These are phyloP conservation scores for Brassica carinata DNA, from an alignment of 345 rosid genomes.

Conservation along the genomic window DNA sequence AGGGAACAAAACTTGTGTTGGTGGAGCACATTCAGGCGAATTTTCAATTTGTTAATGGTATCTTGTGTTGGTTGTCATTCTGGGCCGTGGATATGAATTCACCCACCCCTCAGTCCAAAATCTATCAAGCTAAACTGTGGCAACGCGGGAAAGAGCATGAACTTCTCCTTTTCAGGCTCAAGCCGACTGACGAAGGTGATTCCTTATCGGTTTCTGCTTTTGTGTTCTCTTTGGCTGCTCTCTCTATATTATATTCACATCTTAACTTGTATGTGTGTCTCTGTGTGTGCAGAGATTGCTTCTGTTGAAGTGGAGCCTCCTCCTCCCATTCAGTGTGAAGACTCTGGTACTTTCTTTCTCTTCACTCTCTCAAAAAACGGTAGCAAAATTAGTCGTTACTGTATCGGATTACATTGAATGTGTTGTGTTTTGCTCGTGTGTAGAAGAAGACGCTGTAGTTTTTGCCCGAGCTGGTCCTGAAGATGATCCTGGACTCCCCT, in stretches of 20 bases:
- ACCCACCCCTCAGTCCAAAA: not conserved
- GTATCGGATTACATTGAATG: not conserved
- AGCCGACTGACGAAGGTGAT: not conserved
- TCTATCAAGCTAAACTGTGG: not conserved
- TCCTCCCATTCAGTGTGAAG: not conserved
- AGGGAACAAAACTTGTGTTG: slow-evolving; percentile 16
- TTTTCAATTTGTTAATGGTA: not conserved
- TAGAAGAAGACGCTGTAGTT: not conserved
- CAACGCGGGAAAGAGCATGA: not conserved
- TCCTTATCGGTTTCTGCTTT: not conserved
- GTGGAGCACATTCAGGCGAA: slow-evolving; percentile 4
- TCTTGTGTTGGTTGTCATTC: not conserved
- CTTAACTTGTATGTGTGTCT: not conserved
- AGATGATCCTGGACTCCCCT: slow-evolving; percentile 18
- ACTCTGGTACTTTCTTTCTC: not conserved
- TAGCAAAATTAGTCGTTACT: not conserved
- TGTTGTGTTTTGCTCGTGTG: not conserved
- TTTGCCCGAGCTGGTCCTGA: not conserved
- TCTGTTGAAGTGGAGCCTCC: not conserved
- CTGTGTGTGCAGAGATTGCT: not conserved
- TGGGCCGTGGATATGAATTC: slow-evolving; percentile 18
- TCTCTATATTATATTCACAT: not conserved
- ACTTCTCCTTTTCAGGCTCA: not conserved
- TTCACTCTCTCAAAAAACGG: not conserved
- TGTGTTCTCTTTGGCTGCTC: not conserved